Conservation (phyloP, 2,329 filamentous ascomycete genomes). For the Ascochyta viciae-villosae region DNA sequence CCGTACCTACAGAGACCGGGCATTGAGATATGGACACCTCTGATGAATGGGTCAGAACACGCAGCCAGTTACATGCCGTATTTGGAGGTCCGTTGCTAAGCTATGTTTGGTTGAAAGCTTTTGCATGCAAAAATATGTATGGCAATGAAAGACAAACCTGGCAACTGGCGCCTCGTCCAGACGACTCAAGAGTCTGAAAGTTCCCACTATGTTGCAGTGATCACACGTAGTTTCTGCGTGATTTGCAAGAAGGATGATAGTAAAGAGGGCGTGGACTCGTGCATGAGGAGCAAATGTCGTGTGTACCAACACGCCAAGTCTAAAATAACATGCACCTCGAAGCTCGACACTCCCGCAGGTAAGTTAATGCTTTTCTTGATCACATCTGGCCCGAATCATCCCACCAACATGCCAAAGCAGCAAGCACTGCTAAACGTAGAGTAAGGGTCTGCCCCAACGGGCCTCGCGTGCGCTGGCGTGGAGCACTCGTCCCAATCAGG, state of each 20-base stretch:
- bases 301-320: too few species aligned
- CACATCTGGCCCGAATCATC: background rate
- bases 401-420: background rate
- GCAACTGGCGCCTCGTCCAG: background rate
- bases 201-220: background rate
- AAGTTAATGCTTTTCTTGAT: too few species aligned
- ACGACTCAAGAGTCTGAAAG: too few species aligned
- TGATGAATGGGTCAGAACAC: background rate
- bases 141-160: background rate
- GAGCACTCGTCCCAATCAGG: slow-evolving; percentile 3
- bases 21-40: background rate
- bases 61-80: background rate
- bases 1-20: slow-evolving; percentile 23
- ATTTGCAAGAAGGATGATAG: background rate
- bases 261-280: background rate
- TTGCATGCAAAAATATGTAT: background rate
- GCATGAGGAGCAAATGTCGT: too few species aligned
- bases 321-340: too few species aligned
- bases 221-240: background rate
- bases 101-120: background rate
- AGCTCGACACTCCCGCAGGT: too few species aligned
- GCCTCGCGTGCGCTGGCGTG: slow-evolving; percentile 13
- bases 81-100: background rate
- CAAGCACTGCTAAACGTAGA: background rate
- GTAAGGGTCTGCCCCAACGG: slow-evolving; percentile 14